These are phyloP conservation scores for Thraustotheca clavata DNA, from an alignment of 352 stramenopile species.

Conservation along the genomic window DNA sequence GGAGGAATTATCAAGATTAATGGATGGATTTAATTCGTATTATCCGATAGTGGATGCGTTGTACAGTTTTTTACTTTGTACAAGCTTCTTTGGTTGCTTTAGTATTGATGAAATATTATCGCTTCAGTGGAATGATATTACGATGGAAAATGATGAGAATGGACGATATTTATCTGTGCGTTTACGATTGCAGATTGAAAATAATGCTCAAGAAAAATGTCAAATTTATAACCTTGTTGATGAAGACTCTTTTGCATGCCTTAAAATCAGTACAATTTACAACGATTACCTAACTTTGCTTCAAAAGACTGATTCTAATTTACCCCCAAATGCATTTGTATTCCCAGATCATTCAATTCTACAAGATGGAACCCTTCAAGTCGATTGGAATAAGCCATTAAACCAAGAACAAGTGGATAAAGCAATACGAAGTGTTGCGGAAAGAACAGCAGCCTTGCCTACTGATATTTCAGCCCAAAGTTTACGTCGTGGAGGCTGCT, in stretches of 20 bases:
- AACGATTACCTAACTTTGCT: neutral
- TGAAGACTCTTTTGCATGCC: neutral
- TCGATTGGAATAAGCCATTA: neutral
- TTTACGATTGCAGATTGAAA: constrained; percentile 5
- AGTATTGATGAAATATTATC: neutral
- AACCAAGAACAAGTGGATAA: neutral
- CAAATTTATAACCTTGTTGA: constrained; percentile 15
- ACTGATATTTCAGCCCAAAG: constrained; percentile 9
- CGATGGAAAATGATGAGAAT: neutral
- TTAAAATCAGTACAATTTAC: neutral
- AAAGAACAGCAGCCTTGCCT: neutral
- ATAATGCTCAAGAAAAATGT: constrained; percentile 2
- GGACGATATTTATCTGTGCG: neutral
- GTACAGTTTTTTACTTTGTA: neutral
- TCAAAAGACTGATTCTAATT: neutral
- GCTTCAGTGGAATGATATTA: neutral
- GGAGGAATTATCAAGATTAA: neutral
- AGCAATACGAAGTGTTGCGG: neutral
- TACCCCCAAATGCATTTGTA: constrained; percentile 2
- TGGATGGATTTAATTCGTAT: neutral
- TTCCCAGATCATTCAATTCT: neutral
- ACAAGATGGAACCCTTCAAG: neutral
- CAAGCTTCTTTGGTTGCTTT: neutral
- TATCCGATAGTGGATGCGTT: neutral
- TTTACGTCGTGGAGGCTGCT: neutral